phyloP scores from a whole-genome alignment of 78 protist genomes.

The Dictyostelium purpureum region DNA sequence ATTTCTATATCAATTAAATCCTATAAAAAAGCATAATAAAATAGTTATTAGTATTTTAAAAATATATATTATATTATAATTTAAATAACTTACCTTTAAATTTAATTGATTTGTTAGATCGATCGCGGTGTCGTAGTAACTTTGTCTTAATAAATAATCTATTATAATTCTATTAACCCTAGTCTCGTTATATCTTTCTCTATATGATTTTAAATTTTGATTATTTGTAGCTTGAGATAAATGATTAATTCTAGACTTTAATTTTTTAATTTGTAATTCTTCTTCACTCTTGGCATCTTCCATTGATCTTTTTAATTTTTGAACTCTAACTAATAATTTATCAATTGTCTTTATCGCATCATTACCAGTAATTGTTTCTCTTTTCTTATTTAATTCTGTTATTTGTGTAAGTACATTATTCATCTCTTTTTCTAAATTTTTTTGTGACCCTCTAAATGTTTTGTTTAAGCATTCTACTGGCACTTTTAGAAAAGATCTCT shows the following conservation, averaged over 20 bases:
- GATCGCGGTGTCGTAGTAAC: constrained; percentile 64
- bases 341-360: constrained; percentile 47
- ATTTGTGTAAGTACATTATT: neutral
- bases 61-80: neutral
- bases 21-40: neutral
- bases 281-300: constrained; percentile 71
- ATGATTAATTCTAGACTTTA: constrained; percentile 40
- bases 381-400: constrained; percentile 27
- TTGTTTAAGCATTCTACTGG: constrained; percentile 74
- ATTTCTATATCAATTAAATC: constrained; percentile 80
- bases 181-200: neutral
- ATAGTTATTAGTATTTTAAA: neutral
- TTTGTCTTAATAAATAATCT: constrained; percentile 78
- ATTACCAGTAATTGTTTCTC: neutral
- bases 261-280: constrained; percentile 43
- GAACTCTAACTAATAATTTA: constrained; percentile 43
- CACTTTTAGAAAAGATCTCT: constrained; percentile 63
- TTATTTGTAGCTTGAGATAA: neutral
- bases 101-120: constrained; percentile 34
- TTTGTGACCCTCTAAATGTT: constrained; percentile 76
- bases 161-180: constrained; percentile 72
- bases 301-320: constrained; percentile 74
- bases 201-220: neutral
- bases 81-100: constrained; percentile 28
- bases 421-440: constrained; percentile 81